phyloP scores from a whole-genome alignment of 2,329 filamentous ascomycete species.

The Exophiala calicioides region DNA sequence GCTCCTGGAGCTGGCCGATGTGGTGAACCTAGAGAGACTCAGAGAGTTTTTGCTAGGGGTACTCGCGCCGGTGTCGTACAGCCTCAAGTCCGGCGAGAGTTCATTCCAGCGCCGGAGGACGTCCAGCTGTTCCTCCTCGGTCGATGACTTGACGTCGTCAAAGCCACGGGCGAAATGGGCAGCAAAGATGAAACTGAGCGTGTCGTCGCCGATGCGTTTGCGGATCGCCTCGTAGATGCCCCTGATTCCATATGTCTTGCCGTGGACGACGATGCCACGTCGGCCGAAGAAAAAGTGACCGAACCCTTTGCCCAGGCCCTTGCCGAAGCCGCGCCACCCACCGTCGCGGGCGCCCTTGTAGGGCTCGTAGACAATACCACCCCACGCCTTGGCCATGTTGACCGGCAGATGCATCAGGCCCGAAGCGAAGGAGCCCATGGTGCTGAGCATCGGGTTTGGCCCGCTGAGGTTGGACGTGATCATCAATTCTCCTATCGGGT shows the following conservation, averaged over 20 bases:
- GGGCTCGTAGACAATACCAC: conserved; percentile 47
- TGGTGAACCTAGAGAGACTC: too few species aligned
- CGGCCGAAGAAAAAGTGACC: conserved; percentile 73
- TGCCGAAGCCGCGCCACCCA: conserved; percentile 44
- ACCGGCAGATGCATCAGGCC: conserved; percentile 71
- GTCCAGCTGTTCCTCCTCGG: conserved; percentile 30
- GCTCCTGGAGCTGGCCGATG: too few species aligned
- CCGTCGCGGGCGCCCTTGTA: conserved; percentile 43
- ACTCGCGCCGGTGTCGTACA: too few species aligned
- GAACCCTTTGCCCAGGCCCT: conserved; percentile 47
- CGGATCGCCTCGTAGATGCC: conserved; percentile 31
- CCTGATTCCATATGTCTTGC: conserved; percentile 29
- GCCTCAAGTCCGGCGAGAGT: conserved; percentile 21
- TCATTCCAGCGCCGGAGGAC: conserved; percentile 32
- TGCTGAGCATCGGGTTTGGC: conserved; percentile 73
- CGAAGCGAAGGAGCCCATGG: conserved; percentile 72
- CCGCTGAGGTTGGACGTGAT: conserved; percentile 16
- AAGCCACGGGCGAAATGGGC: conserved; percentile 33
- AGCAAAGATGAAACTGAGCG: conserved; percentile 35
- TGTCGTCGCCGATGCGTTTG: conserved; percentile 29
- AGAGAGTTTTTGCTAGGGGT: too few species aligned
- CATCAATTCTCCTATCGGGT: conserved; percentile 63
- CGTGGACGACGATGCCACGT: conserved; percentile 12
- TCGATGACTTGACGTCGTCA: conserved; percentile 30
- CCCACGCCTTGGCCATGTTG: conserved; percentile 48